These are phyloP conservation scores for Penicillium olsonii DNA, from an alignment of 2,329 filamentous ascomycete species.

Conservation along the genomic window DNA sequence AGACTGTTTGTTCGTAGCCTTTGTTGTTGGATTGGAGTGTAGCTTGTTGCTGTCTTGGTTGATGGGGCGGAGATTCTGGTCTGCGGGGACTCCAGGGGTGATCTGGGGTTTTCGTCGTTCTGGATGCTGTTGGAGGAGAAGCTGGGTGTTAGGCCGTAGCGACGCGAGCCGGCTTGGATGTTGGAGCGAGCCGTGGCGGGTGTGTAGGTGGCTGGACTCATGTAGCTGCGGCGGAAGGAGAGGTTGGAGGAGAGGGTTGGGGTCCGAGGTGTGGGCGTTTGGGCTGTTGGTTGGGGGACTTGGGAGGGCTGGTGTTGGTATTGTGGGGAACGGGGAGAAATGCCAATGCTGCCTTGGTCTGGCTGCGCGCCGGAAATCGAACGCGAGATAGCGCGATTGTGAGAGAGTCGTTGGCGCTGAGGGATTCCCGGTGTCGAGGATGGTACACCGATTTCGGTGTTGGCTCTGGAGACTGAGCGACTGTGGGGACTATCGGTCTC, in stretches of 20 bases:
- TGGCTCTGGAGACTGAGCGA: conserved; percentile 45
- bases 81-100: conserved; percentile 28
- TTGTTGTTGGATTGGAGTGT: conserved; percentile 40
- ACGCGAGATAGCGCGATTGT: conserved; percentile 29
- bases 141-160: conserved; percentile 35
- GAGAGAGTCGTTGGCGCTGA: conserved; percentile 37
- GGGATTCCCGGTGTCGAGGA: conserved; percentile 30
- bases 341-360: conserved; percentile 19
- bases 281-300: conserved; percentile 10
- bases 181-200: conserved; percentile 40
- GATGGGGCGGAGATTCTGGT: conserved; percentile 38
- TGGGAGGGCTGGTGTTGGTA: conserved; percentile 25
- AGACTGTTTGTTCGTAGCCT: conserved; percentile 41
- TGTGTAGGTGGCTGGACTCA: conserved; percentile 35
- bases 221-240: conserved; percentile 41
- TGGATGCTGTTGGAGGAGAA: conserved; percentile 20
- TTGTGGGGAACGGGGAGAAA: conserved; percentile 26
- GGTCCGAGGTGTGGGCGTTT: conserved; percentile 27
- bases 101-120: conserved; percentile 23
- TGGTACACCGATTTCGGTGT: conserved; percentile 42
- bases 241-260: conserved; percentile 32
- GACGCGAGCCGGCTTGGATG: conserved; percentile 45
- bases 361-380: conserved; percentile 27
- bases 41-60: conserved; percentile 38
- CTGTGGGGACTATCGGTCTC: conserved; percentile 31